These are phyloP conservation scores for Eucalyptus decipiens DNA, from an alignment of 345 rosid species.

Conservation along the genomic window DNA sequence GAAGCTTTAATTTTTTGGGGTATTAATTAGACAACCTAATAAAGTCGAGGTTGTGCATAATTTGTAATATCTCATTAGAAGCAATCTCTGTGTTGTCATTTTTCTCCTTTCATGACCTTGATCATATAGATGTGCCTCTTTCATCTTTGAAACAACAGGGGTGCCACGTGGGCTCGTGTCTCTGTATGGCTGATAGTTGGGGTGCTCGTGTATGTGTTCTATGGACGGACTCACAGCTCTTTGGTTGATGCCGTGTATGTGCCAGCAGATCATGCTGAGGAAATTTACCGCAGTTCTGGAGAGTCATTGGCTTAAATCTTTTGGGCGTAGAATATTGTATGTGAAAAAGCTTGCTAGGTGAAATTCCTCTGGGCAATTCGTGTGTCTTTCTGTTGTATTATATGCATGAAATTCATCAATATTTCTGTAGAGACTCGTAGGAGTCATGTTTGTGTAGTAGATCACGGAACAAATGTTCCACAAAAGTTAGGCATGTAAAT, in stretches of 20 bases:
- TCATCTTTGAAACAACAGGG: conserved; percentile 7
- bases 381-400: not conserved
- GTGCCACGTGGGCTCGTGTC: conserved; percentile 68
- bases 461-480: not conserved
- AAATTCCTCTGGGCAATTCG: not conserved
- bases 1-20: not conserved
- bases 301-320: conserved; percentile 14
- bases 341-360: not conserved
- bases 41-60: rapidly evolving
- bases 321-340: not conserved
- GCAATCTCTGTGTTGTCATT: not conserved
- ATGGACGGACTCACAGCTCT: conserved; percentile 64
- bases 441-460: not conserved
- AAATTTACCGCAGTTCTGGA: conserved; percentile 36
- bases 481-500: not conserved
- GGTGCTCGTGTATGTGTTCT: conserved; percentile 46
- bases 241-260: conserved; percentile 59
- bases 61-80: not conserved
- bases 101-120: not conserved
- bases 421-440: not conserved
- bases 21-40: not conserved
- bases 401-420: not conserved
- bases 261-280: conserved; percentile 42
- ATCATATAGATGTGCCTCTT: not conserved
- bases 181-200: conserved; percentile 64